These are phyloP conservation scores for Cordyceps militaris DNA, from an alignment of 2,329 filamentous ascomycete species.

Conservation along the genomic window DNA sequence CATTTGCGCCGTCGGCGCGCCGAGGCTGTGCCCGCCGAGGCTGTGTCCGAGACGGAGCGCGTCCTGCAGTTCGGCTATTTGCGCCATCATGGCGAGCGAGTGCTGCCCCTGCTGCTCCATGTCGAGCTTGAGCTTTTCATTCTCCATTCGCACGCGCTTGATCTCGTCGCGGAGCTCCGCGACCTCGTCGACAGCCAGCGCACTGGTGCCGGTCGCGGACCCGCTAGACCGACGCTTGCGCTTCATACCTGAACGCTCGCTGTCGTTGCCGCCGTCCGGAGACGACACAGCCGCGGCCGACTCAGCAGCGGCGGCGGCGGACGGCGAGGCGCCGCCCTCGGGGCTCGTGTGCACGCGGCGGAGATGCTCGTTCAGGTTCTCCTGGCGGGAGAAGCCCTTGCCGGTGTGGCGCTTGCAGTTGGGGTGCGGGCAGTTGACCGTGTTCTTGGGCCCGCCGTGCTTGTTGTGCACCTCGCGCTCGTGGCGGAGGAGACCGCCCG, in stretches of 20 bases:
- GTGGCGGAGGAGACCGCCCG: slow-evolving; percentile 80
- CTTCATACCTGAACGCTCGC: slow-evolving; percentile 39
- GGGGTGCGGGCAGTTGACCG: slow-evolving; percentile 74
- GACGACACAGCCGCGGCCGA: slow-evolving; percentile 25
- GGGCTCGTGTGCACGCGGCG: slow-evolving; percentile 71
- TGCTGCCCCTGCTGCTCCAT: slow-evolving; percentile 43
- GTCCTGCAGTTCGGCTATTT: slow-evolving; percentile 40
- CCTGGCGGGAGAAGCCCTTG: slow-evolving; percentile 84
- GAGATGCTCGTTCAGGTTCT: slow-evolving; percentile 90
- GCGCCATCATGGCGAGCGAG: slow-evolving; percentile 40
- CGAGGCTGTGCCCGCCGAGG: slow-evolving; percentile 25
- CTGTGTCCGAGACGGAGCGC: slow-evolving; percentile 32
- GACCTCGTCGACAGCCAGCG: slow-evolving; percentile 34
- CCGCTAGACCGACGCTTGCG: slow-evolving; percentile 36
- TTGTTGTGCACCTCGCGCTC: slow-evolving; percentile 91
- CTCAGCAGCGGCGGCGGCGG: slow-evolving; percentile 21
- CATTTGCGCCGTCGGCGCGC: slow-evolving; percentile 36
- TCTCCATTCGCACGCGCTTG: slow-evolving; percentile 59
- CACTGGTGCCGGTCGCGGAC: background rate
- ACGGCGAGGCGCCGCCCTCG: slow-evolving; percentile 29
- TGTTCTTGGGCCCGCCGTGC: slow-evolving; percentile 81
- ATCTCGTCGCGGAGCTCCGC: slow-evolving; percentile 55
- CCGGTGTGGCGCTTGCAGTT: slow-evolving; percentile 87
- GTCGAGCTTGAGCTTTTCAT: slow-evolving; percentile 49
- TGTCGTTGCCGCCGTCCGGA: slow-evolving; percentile 36